Evolutionary conservation across 352 stramenopile genomes (phyloP), one percentile per base, ranked within the genome.

Genomic region (Blastocystis sp.): DNA sequence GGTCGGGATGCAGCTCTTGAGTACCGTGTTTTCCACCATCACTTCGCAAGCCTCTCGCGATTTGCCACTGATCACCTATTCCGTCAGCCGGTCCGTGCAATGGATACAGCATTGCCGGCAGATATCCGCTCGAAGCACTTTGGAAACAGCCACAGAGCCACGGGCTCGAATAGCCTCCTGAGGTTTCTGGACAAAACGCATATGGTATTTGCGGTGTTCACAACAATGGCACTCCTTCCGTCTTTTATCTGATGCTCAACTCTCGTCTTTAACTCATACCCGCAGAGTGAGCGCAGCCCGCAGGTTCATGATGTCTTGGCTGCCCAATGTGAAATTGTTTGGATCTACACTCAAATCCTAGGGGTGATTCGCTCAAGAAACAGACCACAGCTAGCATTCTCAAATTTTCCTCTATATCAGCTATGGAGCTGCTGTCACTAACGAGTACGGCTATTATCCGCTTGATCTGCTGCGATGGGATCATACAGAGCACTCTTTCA

Each of bases 61-160:
- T 21, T 43, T 68, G 10, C 21, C 52, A 28, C 74, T 84, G 11
- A 84, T 84, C 4, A 38, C 28, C 74, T 84, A 64, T n/a, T 38
- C 21, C 66, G 17, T 69, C 6, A 28, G 4, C 2, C 28, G 17
- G n/a, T 10, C 38, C 34, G 1, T 57, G 9, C n/a, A 76, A 11
- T 34, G 0, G 4, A 43, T 57, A 84, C 74, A 19, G 28, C 48
- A 28, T 69, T 84, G 40, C 74, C 74, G 19, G 74, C 68, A 1
- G 74, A 68, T 6, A 84, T 59, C 28, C 66, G 68, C 19, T 84
- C 74, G 34, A 84, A 43, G 34, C 57, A 84, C 9, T 62, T 24
- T 28, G 54, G 74, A 38, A 84, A 84, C 17, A 84, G 54, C 1
- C n/a, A 48, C 6, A 21, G 17, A 38, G 74, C 74, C 7, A 84